Conservation (phyloP, 192 early-diverging fungal species). For the Gigaspora rosea region DNA sequence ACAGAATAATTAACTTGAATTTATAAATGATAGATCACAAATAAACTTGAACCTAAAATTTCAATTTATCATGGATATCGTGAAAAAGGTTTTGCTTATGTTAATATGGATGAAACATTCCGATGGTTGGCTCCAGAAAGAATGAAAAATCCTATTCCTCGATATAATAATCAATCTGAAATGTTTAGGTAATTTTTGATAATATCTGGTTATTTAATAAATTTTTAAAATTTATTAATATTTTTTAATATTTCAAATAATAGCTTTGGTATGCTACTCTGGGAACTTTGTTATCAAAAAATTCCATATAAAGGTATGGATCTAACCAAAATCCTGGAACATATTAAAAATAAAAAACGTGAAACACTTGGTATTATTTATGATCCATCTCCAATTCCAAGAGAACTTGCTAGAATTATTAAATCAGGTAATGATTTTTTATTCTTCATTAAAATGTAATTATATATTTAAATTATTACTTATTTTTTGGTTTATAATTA, state of each 20-base stretch:
- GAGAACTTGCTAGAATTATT: neutral
- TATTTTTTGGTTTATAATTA: no score
- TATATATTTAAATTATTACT: no score
- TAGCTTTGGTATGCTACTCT: neutral
- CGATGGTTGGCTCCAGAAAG: neutral
- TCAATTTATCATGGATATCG: neutral
- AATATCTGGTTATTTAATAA: no score
- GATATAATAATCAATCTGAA: neutral
- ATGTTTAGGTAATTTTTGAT: neutral
- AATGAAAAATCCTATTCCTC: neutral
- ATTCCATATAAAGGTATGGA: neutral
- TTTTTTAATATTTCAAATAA: no score
- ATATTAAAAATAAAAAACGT: neutral
- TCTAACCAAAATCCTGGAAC: neutral
- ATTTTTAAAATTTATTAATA: no score
- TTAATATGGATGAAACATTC: neutral
- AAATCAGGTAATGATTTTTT: neutral
- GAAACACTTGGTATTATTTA: neutral
- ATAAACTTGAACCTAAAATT: neutral
- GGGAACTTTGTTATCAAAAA: constrained; percentile 4
- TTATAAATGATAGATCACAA: neutral
- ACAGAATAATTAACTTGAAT: neutral
- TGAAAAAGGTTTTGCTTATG: neutral
- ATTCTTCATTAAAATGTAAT: neutral
- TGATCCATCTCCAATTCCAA: neutral